phyloP scores from a whole-genome alignment of 1,284 basidiomycete species.

The Lignosus rhinocerotis region DNA sequence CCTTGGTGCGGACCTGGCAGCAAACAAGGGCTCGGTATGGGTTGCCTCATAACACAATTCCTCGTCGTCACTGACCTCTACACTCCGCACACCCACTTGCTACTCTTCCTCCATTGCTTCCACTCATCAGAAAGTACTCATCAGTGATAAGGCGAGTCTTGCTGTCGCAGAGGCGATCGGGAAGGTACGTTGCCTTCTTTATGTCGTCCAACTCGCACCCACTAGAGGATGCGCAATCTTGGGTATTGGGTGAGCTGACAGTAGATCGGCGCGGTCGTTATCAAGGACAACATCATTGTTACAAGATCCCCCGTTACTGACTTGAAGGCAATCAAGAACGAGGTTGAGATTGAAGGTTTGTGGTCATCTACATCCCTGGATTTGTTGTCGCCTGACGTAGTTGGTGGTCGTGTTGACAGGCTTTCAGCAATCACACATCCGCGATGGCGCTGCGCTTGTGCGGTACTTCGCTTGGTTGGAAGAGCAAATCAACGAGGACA shows the following conservation, averaged over 20 bases:
- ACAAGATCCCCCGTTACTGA: not conserved
- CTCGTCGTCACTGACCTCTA: too few relatives aligned
- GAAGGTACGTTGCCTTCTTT: conserved; percentile 41
- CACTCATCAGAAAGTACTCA: conserved; percentile 51
- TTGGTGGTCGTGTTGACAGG: conserved; percentile 50
- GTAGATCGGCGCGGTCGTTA: not conserved
- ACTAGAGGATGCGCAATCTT: not conserved
- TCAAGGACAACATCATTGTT: not conserved
- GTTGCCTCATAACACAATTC: not conserved
- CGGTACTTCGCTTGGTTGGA: conserved; percentile 96
- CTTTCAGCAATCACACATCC: conserved; percentile 86
- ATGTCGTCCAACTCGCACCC: not conserved
- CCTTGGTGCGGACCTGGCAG: conserved; percentile 47
- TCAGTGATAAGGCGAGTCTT: conserved; percentile 75
- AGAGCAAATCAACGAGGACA: conserved; percentile 68
- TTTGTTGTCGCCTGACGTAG: not conserved
- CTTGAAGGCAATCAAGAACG: conserved; percentile 90
- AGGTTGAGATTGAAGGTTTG: conserved; percentile 60
- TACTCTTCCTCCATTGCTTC: conserved; percentile 2
- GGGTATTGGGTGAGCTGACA: not conserved
- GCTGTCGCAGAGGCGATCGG: conserved; percentile 80
- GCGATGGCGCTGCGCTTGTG: conserved; percentile 87
- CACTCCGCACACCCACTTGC: not conserved
- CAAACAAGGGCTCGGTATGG: conserved; percentile 47
- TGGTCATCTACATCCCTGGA: not conserved